phyloP scores from a whole-genome alignment of 768 basidiomycete species.

The Trametes sanguinea region DNA sequence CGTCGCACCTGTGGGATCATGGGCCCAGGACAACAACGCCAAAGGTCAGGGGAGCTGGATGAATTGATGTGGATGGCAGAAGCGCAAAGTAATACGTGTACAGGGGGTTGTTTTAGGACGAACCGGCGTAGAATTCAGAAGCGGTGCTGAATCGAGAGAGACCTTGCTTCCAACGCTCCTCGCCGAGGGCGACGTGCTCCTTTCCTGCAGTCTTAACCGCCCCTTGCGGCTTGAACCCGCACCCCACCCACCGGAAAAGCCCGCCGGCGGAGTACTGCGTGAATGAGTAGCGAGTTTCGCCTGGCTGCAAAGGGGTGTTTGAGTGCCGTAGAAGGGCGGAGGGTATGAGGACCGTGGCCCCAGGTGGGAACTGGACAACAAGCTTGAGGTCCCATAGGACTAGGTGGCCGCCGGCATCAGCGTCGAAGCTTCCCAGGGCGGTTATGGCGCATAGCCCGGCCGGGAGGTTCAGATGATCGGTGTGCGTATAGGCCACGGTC shows the following conservation, averaged over 20 bases:
- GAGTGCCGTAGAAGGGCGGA: conserved; percentile 7
- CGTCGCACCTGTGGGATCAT: no score
- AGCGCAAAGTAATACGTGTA: no score
- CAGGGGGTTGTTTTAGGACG: no score
- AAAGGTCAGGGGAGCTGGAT: no score
- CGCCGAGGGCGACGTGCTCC: neutral
- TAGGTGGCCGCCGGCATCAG: conserved; percentile 34
- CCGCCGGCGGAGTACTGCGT: conserved; percentile 34
- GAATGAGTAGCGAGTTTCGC: conserved; percentile 28
- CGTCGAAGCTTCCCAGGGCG: conserved; percentile 34
- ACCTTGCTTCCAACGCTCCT: neutral
- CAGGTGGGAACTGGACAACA: conserved; percentile 31
- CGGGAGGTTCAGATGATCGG: conserved; percentile 36
- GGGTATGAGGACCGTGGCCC: conserved; percentile 31
- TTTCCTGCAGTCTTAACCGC: neutral
- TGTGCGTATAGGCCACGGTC: conserved; percentile 24
- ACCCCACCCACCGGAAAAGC: conserved; percentile 31
- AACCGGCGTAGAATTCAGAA: no score
- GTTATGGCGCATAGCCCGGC: conserved; percentile 37
- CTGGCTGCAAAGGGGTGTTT: conserved; percentile 18
- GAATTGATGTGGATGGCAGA: no score
- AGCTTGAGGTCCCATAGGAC: conserved; percentile 33
- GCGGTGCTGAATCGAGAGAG: no score
- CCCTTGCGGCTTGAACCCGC: conserved; percentile 20
- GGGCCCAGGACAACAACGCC: no score